Conservation (phyloP, 2,329 filamentous ascomycete genomes). For the Talaromyces rugulosus region DNA sequence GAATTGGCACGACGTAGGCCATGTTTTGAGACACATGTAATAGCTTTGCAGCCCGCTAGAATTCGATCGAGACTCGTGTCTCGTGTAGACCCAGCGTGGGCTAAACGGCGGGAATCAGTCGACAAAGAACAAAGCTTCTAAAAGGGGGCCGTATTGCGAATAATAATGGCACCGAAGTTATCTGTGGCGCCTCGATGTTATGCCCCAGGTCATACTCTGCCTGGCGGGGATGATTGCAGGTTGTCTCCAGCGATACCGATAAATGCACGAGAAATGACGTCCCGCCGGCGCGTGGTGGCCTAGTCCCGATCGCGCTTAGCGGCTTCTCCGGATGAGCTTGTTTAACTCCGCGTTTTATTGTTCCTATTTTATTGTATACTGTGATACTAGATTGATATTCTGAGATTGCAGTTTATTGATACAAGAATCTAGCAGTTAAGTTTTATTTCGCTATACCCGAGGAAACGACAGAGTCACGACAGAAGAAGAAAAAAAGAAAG, state of each 20-base stretch:
- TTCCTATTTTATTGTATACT: neutral
- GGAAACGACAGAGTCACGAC: neutral
- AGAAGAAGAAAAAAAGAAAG: neutral
- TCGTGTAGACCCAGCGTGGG: neutral
- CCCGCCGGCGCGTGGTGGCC: neutral
- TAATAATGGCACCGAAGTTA: neutral
- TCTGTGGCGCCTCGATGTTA: neutral
- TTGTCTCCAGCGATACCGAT: conserved; percentile 1
- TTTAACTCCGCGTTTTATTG: neutral
- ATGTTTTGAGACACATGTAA: conserved; percentile 46
- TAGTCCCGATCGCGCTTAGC: neutral
- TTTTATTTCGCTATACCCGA: neutral
- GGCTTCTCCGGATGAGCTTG: neutral
- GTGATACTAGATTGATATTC: neutral
- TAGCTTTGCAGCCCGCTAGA: neutral
- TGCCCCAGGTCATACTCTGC: neutral
- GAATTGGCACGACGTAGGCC: conserved; percentile 93
- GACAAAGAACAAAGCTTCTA: neutral
- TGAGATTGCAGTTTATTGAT: neutral
- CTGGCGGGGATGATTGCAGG: neutral
- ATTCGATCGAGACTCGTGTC: neutral
- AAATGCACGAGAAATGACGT: conserved; percentile 7
- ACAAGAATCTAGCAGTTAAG: neutral
- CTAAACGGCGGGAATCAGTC: neutral
- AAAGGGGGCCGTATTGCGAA: neutral